phyloP scores from a whole-genome alignment of 2,329 filamentous ascomycete species.

The Nakataea oryzae region DNA sequence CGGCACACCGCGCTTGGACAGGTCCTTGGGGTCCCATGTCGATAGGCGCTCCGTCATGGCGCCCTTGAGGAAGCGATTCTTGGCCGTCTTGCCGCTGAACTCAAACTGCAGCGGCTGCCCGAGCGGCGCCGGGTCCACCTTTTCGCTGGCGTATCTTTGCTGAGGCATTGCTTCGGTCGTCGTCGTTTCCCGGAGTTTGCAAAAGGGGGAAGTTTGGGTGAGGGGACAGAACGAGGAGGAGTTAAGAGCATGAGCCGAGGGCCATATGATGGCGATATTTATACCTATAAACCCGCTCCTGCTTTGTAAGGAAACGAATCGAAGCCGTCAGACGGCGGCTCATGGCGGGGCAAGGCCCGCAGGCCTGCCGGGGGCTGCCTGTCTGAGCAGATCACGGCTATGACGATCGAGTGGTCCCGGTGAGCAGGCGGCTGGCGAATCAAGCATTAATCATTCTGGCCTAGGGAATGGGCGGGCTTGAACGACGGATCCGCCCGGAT shows the following conservation, averaged over 20 bases:
- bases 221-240: too few species aligned
- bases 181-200: background rate
- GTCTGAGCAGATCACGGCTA: too few species aligned
- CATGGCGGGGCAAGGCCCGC: too few species aligned
- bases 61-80: slow-evolving; percentile 57
- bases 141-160: slow-evolving; percentile 21
- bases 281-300: too few species aligned
- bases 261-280: background rate
- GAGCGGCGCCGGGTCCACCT: slow-evolving; percentile 22
- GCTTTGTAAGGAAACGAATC: too few species aligned
- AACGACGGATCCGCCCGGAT: too few species aligned
- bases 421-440: too few species aligned
- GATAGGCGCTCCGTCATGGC: slow-evolving; percentile 57
- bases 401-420: too few species aligned
- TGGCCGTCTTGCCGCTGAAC: slow-evolving; percentile 43
- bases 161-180: slow-evolving; percentile 21
- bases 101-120: slow-evolving; percentile 34
- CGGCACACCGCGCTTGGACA: slow-evolving; percentile 34
- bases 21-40: slow-evolving; percentile 44
- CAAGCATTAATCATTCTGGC: too few species aligned
- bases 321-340: too few species aligned
- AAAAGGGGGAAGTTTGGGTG: background rate
- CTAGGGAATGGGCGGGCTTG: too few species aligned
- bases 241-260: background rate
- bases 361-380: too few species aligned